Percentiles rank a stretch among this genome's conserved stretches.
phyloP scores from a whole-genome alignment of 1,284 basidiomycete species.

The Kwoniella shivajii region DNA sequence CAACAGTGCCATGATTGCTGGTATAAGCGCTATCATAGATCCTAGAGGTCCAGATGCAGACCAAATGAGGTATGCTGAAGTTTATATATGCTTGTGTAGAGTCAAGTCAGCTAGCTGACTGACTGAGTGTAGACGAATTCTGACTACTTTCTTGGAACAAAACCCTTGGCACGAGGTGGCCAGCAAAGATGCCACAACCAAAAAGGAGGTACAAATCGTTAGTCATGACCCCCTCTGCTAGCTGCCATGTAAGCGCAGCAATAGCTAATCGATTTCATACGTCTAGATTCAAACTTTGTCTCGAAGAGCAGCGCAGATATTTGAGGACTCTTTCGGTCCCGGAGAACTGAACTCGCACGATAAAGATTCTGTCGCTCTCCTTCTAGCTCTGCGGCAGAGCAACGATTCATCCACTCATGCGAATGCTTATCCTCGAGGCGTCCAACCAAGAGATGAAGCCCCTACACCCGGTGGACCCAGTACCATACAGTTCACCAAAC shows the following conservation, averaged over 20 bases:
- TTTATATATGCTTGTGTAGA: not conserved
- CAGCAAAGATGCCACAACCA: slow-evolving; percentile 50
- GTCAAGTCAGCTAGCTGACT: not conserved
- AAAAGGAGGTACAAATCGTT: slow-evolving; percentile 53
- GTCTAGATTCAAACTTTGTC: slow-evolving; percentile 52
- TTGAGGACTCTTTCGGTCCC: slow-evolving; percentile 46
- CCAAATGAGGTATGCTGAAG: slow-evolving; percentile 41
- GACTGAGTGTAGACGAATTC: slow-evolving; percentile 33
- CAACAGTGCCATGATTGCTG: slow-evolving; percentile 55
- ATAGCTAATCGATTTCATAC: no score
- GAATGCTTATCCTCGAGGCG: slow-evolving; percentile 21
- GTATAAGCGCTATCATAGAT: slow-evolving; percentile 54
- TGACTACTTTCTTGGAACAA: slow-evolving; percentile 52
- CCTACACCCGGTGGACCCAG: slow-evolving; percentile 16
- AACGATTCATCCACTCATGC: slow-evolving; percentile 26
- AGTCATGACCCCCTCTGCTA: no score
- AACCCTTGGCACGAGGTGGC: slow-evolving; percentile 48
- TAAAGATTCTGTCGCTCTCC: slow-evolving; percentile 47
- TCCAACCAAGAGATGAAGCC: slow-evolving; percentile 22
- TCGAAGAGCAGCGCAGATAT: slow-evolving; percentile 49
- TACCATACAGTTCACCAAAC: not conserved
- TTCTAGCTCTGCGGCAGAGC: slow-evolving; percentile 47
- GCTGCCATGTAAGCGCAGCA: no score
- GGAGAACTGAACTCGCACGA: slow-evolving; percentile 45
- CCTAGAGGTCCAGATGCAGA: slow-evolving; percentile 49